Evolutionary conservation across 371 early-diverging fungal genomes (phyloP).

Genomic region (Mucor circinelloides): DNA sequence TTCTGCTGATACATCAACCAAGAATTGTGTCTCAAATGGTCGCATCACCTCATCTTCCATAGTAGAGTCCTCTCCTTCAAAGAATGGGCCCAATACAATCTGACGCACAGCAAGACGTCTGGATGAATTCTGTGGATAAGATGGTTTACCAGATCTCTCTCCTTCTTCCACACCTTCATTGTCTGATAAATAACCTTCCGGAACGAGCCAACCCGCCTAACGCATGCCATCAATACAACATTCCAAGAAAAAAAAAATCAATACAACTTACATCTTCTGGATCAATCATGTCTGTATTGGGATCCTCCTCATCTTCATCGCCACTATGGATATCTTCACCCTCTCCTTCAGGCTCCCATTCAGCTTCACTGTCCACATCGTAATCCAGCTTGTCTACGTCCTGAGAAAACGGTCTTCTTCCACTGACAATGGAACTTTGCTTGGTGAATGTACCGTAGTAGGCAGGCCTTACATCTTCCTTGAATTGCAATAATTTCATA

Average conservation of each 20-base stretch:
- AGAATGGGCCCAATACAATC: conserved; percentile 57
- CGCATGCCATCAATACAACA: neutral
- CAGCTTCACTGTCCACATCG: conserved; percentile 85
- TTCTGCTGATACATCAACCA: conserved; percentile 17
- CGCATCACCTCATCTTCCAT: conserved; percentile 25
- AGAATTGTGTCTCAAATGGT: conserved; percentile 29
- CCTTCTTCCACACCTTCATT: conserved; percentile 71
- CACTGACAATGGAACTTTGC: conserved; percentile 52
- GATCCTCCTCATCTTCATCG: conserved; percentile 71
- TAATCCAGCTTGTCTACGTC: conserved; percentile 76
- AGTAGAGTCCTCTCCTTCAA: conserved; percentile 34
- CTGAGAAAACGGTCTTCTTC: conserved; percentile 63
- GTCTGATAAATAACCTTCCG: conserved; percentile 81
- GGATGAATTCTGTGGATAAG: neutral
- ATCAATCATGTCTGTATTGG: conserved; percentile 44
- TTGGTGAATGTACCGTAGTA: conserved; percentile 88
- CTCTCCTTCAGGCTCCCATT: conserved; percentile 91
- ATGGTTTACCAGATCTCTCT: conserved; percentile 6
- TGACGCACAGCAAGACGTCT: conserved; percentile 32
- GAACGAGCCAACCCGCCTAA: conserved; percentile 71
- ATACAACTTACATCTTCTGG: conserved; percentile 38
- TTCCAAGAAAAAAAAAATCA: neutral
- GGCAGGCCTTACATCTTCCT: conserved; percentile 74
- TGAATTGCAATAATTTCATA: conserved; percentile 77
- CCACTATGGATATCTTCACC: conserved; percentile 86